phyloP scores from a whole-genome alignment of 129 eudicot genomes.

The Heracleum sosnowskyi region DNA sequence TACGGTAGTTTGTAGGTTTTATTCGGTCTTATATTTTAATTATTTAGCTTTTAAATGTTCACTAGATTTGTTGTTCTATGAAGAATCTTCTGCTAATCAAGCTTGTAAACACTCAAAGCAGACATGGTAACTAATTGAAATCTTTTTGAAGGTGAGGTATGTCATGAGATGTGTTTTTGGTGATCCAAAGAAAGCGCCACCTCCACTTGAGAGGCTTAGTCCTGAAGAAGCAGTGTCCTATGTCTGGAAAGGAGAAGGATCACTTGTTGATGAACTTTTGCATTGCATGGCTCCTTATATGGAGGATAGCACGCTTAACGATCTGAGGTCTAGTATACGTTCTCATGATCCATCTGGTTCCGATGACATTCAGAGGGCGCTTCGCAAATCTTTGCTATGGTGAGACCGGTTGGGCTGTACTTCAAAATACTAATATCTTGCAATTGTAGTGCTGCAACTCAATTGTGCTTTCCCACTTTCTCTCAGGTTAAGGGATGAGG shows the following conservation, averaged over 20 bases:
- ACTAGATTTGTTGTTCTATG: neutral
- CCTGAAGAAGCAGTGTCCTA: slow-evolving; percentile 65
- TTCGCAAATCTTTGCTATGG: slow-evolving; percentile 80
- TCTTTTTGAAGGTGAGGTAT: slow-evolving; percentile 65
- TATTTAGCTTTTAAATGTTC: neutral
- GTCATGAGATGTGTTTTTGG: slow-evolving; percentile 86
- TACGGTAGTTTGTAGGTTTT: neutral
- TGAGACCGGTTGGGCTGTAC: slow-evolving; percentile 18
- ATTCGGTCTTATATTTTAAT: neutral
- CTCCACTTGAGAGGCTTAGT: slow-evolving; percentile 74
- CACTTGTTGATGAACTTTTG: slow-evolving; percentile 73
- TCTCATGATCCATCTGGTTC: slow-evolving; percentile 81
- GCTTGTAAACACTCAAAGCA: neutral
- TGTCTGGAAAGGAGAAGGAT: slow-evolving; percentile 91
- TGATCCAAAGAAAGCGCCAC: slow-evolving; percentile 98
- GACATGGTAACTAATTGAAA: neutral
- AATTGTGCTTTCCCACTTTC: neutral
- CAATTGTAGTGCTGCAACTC: neutral
- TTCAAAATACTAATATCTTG: neutral
- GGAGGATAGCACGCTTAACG: slow-evolving; percentile 54
- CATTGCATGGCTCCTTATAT: slow-evolving; percentile 73
- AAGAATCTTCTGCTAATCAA: neutral
- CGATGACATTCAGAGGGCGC: slow-evolving; percentile 50
- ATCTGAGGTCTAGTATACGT: slow-evolving; percentile 54
- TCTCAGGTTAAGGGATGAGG: slow-evolving; percentile 90